A percentile compares a stretch with the other conserved stretches of the same genome.
phyloP scores from a whole-genome alignment of 108 stramenopile species.

The Halocafeteria seosinensis region DNA sequence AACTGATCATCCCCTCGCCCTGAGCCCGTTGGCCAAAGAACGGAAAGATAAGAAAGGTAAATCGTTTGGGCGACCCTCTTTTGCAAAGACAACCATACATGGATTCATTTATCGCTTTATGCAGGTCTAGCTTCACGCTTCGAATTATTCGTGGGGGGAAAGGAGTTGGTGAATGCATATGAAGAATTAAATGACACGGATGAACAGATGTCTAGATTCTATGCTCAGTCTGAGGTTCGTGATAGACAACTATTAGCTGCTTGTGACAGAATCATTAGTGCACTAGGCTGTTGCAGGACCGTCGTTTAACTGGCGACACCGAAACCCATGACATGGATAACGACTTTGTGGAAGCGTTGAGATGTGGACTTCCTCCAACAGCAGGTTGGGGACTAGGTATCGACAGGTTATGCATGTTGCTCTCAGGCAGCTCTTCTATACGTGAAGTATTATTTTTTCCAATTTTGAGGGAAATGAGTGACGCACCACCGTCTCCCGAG shows the following conservation, averaged over 20 bases:
- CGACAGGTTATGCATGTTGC: constrained; percentile 83
- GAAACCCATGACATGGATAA: constrained; percentile 94
- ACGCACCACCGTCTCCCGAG: too few relatives aligned
- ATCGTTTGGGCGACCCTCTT: too few relatives aligned
- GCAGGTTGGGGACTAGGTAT: constrained; percentile 95
- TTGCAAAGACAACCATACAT: too few relatives aligned
- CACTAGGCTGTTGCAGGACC: too few relatives aligned
- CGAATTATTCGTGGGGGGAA: constrained; percentile 81
- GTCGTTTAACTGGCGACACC: constrained; percentile 83
- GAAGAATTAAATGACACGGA: constrained; percentile 92
- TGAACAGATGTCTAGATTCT: constrained; percentile 80
- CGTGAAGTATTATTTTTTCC: constrained; percentile 97
- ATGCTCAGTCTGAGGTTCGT: constrained; percentile 61
- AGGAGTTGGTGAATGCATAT: constrained; percentile 90
- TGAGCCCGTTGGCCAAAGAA: constrained; percentile 86
- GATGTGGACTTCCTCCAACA: constrained; percentile 95
- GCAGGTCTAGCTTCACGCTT: constrained; percentile 47
- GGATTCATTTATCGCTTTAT: too few relatives aligned
- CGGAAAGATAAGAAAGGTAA: constrained; percentile 65
- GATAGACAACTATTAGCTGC: too few relatives aligned
- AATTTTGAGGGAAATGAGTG: too few relatives aligned
- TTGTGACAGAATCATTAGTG: constrained; percentile 57
- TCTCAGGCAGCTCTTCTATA: constrained; percentile 82
- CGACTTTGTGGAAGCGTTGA: constrained; percentile 79
- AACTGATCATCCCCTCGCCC: constrained; percentile 86